Percentiles rank a stretch among this genome's conserved stretches.
Conservation (phyloP, 1,284 basidiomycete species). For the Ceratobasidium sp. region DNA sequence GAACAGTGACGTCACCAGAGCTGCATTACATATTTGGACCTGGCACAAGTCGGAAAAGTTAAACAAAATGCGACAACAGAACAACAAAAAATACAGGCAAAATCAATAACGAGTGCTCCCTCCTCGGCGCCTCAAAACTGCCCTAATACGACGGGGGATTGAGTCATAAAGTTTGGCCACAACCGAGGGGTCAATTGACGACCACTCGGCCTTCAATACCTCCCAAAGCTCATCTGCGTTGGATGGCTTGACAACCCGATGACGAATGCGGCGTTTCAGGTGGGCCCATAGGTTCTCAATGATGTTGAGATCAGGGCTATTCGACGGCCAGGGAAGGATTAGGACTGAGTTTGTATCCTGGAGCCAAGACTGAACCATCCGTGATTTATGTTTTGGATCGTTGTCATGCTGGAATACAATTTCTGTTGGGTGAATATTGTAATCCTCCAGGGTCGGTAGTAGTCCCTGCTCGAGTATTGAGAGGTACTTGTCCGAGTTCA, state of each 20-base stretch:
- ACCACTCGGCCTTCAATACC: constrained; percentile 6
- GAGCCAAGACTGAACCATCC: neutral
- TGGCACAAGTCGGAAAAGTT: no score
- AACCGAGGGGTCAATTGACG: no score
- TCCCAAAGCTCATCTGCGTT: neutral
- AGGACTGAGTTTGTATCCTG: neutral
- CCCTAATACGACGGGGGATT: no score
- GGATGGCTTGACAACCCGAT: neutral
- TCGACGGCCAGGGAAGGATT: neutral
- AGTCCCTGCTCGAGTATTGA: constrained; percentile 42
- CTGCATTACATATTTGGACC: no score
- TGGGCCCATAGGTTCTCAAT: neutral
- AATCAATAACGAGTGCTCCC: no score
- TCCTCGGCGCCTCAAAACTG: no score
- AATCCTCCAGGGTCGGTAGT: constrained; percentile 35
- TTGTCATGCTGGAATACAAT: constrained; percentile 44
- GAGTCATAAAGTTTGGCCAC: no score
- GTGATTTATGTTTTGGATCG: constrained; percentile 31
- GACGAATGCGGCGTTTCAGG: neutral
- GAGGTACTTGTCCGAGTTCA: constrained; percentile 31
- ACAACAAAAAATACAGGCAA: no score
- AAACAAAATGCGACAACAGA: no score
- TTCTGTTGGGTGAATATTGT: neutral
- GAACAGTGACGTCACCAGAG: no score
- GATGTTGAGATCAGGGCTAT: neutral